A percentile compares a stretch with the other conserved stretches of the same genome.
phyloP scores from a whole-genome alignment of 1,284 basidiomycete genomes.

The Trichosporon ovoides region DNA sequence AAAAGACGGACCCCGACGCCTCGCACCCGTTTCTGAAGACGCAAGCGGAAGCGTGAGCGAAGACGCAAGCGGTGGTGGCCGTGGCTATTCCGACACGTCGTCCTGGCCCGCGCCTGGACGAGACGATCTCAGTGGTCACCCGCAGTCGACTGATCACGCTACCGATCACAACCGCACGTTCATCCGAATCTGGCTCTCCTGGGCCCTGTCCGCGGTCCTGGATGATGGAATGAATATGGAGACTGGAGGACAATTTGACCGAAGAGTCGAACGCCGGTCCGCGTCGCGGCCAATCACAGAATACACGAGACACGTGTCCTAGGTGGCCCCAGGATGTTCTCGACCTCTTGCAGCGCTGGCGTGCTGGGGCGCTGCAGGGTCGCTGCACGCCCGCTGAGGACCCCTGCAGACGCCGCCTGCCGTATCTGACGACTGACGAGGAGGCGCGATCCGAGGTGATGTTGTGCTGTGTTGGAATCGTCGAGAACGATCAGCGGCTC shows the following conservation, averaged over 20 bases:
- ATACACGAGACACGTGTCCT: not conserved
- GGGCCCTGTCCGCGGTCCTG: not conserved
- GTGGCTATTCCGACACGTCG: not conserved
- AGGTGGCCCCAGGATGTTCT: not conserved
- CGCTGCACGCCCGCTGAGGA: too few species aligned
- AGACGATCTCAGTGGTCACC: not conserved
- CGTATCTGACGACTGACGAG: not conserved
- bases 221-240: not conserved
- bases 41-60: slow-evolving; percentile 1
- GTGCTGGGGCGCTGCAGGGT: not conserved
- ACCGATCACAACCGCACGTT: not conserved
- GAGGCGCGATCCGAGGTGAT: not conserved
- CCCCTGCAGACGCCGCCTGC: too few species aligned
- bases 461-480: not conserved
- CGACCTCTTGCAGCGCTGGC: not conserved
- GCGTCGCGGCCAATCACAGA: not conserved
- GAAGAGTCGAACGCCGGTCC: slow-evolving; percentile 1
- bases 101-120: too few species aligned
- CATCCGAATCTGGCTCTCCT: not conserved
- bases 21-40: not conserved
- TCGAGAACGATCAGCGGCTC: not conserved
- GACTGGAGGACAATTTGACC: not conserved
- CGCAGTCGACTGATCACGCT: not conserved
- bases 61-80: too few species aligned
- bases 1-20: not conserved